These are phyloP conservation scores for Boletus reticulatus DNA, from an alignment of 768 basidiomycete genomes.

Conservation along the genomic window DNA sequence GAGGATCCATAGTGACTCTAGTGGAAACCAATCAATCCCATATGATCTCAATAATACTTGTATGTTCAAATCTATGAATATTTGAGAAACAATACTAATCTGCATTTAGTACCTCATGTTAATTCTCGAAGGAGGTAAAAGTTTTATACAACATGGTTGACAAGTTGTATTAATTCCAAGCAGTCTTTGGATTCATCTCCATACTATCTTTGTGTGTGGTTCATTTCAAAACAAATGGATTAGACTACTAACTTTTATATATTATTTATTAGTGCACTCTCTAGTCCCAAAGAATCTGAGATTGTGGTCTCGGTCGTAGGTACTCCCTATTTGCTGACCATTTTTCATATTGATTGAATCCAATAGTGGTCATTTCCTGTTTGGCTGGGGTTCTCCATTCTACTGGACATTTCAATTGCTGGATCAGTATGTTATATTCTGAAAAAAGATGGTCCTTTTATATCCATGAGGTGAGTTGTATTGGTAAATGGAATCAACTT, in stretches of 20 bases:
- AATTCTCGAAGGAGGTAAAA: conserved; percentile 22
- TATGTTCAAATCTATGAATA: conserved; percentile 4
- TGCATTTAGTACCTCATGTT: conserved; percentile 11
- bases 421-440: conserved; percentile 17
- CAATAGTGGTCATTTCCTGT: conserved; percentile 18
- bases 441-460: not conserved
- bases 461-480: conserved; percentile 12
- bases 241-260: not conserved
- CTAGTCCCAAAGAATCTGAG: not conserved
- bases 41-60: conserved; percentile 12
- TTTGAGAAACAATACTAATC: not conserved
- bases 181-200: conserved; percentile 18
- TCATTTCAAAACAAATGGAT: not conserved
- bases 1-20: not conserved
- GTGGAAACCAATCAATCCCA: conserved; percentile 3
- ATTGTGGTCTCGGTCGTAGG: conserved; percentile 2
- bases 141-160: not conserved
- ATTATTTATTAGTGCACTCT: not conserved
- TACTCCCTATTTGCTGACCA: not conserved
- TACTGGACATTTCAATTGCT: conserved; percentile 23
- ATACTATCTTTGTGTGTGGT: conserved; percentile 12
- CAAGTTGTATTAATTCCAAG: not conserved
- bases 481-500: not conserved
- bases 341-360: not conserved
- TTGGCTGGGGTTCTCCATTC: conserved; percentile 23